Evolutionary conservation across 106 monocot genomes (phyloP).

Genomic region (Phalaenopsis equestris): DNA sequence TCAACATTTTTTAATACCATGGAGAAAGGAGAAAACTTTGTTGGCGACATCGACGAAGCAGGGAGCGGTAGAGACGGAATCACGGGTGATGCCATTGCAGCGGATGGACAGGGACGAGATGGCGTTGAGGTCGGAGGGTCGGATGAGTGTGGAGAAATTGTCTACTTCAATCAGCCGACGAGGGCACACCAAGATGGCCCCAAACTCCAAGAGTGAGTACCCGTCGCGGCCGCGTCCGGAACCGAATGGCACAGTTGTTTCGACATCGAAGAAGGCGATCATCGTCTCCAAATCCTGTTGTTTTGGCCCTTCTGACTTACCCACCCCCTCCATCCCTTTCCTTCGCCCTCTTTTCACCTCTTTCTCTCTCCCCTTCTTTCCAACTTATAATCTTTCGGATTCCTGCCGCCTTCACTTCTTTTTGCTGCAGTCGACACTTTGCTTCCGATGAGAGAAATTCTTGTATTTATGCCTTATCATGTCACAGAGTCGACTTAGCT

Average conservation of each 20-base stretch:
- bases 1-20: slow-evolving; percentile 30
- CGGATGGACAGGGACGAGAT: slow-evolving; percentile 64
- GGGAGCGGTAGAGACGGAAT: slow-evolving; percentile 57
- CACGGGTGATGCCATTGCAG: slow-evolving; percentile 80
- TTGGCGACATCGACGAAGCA: slow-evolving; percentile 66
- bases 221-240: slow-evolving; percentile 31
- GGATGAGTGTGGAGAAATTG: slow-evolving; percentile 73
- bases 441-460: background rate
- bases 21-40: slow-evolving; percentile 44
- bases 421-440: background rate
- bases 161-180: slow-evolving; percentile 53
- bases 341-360: background rate
- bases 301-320: background rate
- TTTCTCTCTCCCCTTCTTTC: background rate
- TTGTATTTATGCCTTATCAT: too few species aligned
- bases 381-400: background rate
- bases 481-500: too few species aligned
- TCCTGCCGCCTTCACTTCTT: background rate
- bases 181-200: slow-evolving; percentile 71
- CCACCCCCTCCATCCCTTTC: background rate
- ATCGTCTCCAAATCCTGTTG: slow-evolving; percentile 5
- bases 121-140: slow-evolving; percentile 42
- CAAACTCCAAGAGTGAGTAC: slow-evolving; percentile 84
- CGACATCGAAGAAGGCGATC: slow-evolving; percentile 96
- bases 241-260: slow-evolving; percentile 63